Base-by-base conservation (phyloP, 106 monocot species). In the Acorus calamus region DNA sequence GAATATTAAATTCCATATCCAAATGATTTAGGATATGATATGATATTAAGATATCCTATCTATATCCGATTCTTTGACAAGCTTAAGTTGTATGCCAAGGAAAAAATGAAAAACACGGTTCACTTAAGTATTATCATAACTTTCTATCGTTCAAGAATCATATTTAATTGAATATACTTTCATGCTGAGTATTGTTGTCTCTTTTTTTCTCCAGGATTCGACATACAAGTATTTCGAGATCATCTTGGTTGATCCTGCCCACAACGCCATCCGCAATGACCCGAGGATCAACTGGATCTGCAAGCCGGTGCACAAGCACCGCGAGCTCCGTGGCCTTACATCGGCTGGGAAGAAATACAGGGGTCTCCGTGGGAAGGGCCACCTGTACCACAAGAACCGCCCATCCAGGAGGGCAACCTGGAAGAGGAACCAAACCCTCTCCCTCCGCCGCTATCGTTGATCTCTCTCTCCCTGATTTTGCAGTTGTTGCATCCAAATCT, bases 401-500 rank as follows among this genome's bases (percentile, higher is more conserved):
- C 86, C 86, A 8, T 87, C 86, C 2, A 75, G 86, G 59, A 68
- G 86, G 60, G 86, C 86, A 8, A 87, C 86, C 55, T 87, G 82
- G 86, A 87, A 87, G 79, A 74, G 86, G 64, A 82, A 82, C 79
- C 86, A 87, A 57, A 82, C 86, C 14, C 28, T 74, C 56, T 87
- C 81, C 7, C 86, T 87, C 14, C 82, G 86, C 58, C 79, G 86
- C 45, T 87, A 82, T 42, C 81, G 86, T 49, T 86, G 61, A 78
- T 66, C 60, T 11, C 7, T 5, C 43, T 7, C 1, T 28, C 28
- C 28, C 28, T 28, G 28, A 28, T 28, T 28, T 28, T 28, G 28
- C 28, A 28, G 28, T 28, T 28, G 28, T 28, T 28, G 28, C 28
- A 28, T 28, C 28, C 28, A 0, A 28, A 28, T 28, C 28, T 28